These are phyloP conservation scores for Rhododendron kiyosumense DNA, from an alignment of 148 eudicot species.

Conservation along the genomic window DNA sequence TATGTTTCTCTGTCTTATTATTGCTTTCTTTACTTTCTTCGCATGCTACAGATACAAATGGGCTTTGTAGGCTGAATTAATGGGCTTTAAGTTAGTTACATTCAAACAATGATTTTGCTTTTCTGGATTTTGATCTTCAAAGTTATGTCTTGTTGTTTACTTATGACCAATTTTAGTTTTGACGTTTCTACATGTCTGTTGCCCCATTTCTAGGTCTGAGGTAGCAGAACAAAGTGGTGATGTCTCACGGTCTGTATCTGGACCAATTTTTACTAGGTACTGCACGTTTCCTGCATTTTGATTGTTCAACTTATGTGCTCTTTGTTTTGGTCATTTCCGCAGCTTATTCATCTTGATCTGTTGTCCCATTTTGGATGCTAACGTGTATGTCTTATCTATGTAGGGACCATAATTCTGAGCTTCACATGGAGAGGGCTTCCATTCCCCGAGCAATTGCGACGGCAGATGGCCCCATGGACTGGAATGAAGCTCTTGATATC, in stretches of 20 bases:
- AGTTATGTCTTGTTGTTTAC: background rate
- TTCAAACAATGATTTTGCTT: background rate
- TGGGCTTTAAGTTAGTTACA: background rate
- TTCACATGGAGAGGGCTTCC: conserved; percentile 51
- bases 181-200: conserved; percentile 5
- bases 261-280: conserved; percentile 72
- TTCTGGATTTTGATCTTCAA: background rate
- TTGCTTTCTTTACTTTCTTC: background rate
- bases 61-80: background rate
- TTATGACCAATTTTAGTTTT: background rate
- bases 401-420: conserved; percentile 74
- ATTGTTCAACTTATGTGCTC: background rate
- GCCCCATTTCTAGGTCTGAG: conserved; percentile 44
- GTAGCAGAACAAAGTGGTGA: conserved; percentile 97
- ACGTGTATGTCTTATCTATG: background rate
- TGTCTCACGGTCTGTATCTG: conserved; percentile 54
- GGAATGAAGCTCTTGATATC: conserved; percentile 96
- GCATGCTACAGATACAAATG: background rate
- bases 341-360: background rate
- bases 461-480: conserved; percentile 69
- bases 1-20: background rate
- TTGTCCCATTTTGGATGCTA: background rate
- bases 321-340: background rate
- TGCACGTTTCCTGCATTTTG: background rate
- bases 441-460: conserved; percentile 42